These are phyloP conservation scores for Dendrobium huoshanense DNA, from an alignment of 106 monocot species.

Conservation along the genomic window DNA sequence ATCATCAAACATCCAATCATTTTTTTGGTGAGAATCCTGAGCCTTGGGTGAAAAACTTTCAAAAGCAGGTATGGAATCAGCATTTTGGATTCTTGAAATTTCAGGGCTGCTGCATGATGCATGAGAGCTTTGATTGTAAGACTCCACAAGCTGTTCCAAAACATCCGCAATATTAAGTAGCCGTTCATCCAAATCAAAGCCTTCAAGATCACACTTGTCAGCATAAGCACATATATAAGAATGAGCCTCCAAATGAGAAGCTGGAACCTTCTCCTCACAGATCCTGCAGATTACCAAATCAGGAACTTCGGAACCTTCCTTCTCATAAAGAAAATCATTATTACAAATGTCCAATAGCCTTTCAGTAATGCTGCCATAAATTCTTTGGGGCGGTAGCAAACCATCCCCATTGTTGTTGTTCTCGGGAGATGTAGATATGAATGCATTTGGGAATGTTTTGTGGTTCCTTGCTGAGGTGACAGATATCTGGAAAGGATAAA, in stretches of 20 bases:
- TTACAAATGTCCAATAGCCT: not conserved
- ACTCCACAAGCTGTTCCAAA: conserved; percentile 54
- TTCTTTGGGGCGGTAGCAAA: conserved; percentile 1
- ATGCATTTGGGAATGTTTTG: conserved; percentile 3
- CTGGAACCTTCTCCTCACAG: conserved; percentile 53
- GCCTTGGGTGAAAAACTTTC: conserved; percentile 40
- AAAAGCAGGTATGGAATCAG: conserved; percentile 21
- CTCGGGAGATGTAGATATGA: not conserved
- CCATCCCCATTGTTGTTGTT: not conserved
- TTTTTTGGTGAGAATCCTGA: conserved; percentile 50
- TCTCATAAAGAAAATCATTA: conserved; percentile 22
- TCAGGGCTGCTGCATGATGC: conserved; percentile 37
- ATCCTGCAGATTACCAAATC: conserved; percentile 63
- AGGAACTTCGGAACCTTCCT: conserved; percentile 17
- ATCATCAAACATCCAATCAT: conserved; percentile 77
- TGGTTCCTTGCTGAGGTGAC: conserved; percentile 11
- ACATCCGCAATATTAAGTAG: conserved; percentile 38
- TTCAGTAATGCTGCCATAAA: conserved; percentile 13
- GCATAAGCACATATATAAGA: conserved; percentile 76
- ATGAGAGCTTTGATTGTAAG: conserved; percentile 24
- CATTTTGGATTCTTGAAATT: conserved; percentile 32
- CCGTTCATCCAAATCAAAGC: conserved; percentile 40
- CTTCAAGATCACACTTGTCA: conserved; percentile 64
- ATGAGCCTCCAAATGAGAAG: conserved; percentile 48
- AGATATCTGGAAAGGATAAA: not conserved